Evolutionary conservation across 83 land plant species (phyloP).

Genomic region (Diphasiastrum complanatum): DNA sequence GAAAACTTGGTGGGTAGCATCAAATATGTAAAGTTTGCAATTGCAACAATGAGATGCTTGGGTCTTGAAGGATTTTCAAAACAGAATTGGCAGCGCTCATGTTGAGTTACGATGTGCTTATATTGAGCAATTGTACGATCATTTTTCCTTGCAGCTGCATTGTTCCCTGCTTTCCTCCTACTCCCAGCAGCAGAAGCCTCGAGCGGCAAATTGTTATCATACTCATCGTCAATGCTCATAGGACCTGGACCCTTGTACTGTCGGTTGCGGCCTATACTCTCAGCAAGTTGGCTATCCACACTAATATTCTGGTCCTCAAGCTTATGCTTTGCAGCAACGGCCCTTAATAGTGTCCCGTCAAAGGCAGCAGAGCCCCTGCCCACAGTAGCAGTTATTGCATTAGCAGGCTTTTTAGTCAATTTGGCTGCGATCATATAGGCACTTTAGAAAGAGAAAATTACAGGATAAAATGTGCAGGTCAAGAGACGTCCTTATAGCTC

Average conservation of each 20-base stretch:
- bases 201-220: no score
- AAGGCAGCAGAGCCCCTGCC: neutral
- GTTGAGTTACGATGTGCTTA: constrained; percentile 51
- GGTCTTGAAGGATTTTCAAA: constrained; percentile 82
- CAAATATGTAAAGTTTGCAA: constrained; percentile 74
- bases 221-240: constrained; percentile 74
- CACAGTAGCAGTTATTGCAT: neutral
- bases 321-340: constrained; percentile 6
- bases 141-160: constrained; percentile 5
- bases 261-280: constrained; percentile 56
- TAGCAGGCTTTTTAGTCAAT: no score
- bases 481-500: no score
- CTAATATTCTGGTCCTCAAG: constrained; percentile 16
- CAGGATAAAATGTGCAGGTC: no score
- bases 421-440: no score
- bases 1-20: constrained; percentile 74
- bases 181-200: no score
- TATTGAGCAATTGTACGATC: constrained; percentile 16
- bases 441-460: no score
- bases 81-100: constrained; percentile 86
- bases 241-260: constrained; percentile 43
- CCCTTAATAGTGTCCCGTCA: neutral
- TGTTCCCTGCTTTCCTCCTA: constrained; percentile 9
- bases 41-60: constrained; percentile 69
- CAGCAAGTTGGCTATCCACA: constrained; percentile 54